Evolutionary conservation across 352 stramenopile species (phyloP).

Genomic region (Pythium apleroticum): DNA sequence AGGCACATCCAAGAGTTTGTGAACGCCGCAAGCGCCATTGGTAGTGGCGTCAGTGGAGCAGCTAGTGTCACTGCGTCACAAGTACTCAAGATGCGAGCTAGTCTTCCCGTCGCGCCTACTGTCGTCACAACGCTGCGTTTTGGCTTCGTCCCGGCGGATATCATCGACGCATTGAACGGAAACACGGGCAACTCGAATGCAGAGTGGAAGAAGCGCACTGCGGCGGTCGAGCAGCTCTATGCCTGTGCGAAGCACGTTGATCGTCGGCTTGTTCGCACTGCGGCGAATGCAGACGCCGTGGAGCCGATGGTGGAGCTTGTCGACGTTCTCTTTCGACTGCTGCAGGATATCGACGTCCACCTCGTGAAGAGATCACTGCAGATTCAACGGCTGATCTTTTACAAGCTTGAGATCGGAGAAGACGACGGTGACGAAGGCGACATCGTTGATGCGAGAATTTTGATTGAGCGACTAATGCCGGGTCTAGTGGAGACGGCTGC

Average conservation of each 20-base stretch:
- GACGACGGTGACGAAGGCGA: slow-evolving; percentile 11
- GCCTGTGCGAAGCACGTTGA: slow-evolving; percentile 37
- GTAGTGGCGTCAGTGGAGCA: not conserved
- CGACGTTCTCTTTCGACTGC: slow-evolving; percentile 44
- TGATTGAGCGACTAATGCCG: slow-evolving; percentile 44
- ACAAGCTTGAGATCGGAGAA: slow-evolving; percentile 34
- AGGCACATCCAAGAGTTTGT: slow-evolving; percentile 55
- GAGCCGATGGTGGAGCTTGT: slow-evolving; percentile 32
- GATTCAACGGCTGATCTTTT: slow-evolving; percentile 52
- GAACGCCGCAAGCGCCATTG: slow-evolving; percentile 27
- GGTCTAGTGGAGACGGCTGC: slow-evolving; percentile 55
- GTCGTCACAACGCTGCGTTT: slow-evolving; percentile 30
- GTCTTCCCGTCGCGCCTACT: slow-evolving; percentile 7
- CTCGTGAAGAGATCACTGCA: slow-evolving; percentile 68
- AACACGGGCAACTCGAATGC: slow-evolving; percentile 61
- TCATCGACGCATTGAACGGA: slow-evolving; percentile 35
- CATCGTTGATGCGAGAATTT: slow-evolving; percentile 20
- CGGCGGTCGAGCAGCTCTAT: slow-evolving; percentile 60
- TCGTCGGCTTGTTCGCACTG: not conserved
- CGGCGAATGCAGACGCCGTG: not conserved
- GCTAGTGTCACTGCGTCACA: slow-evolving; percentile 24
- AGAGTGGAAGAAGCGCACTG: slow-evolving; percentile 68
- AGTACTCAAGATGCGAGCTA: slow-evolving; percentile 21
- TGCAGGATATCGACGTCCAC: slow-evolving; percentile 68
- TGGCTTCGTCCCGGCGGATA: slow-evolving; percentile 44